Conservation (phyloP, 1,139 yeast genomes). For the Spathaspora jeffriesii region DNA sequence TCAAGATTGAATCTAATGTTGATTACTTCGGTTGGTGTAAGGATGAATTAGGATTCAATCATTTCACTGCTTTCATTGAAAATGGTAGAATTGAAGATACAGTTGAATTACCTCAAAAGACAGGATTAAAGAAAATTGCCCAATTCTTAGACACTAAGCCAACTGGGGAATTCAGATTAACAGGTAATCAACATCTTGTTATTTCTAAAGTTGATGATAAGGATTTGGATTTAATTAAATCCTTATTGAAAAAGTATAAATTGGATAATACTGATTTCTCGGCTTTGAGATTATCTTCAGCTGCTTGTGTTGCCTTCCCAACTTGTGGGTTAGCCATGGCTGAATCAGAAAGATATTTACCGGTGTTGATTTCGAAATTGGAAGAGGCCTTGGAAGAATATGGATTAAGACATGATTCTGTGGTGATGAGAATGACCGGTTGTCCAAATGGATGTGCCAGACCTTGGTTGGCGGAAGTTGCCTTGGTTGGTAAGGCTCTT, state of each 20-base stretch:
- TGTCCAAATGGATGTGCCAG: constrained; percentile 99
- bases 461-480: constrained; percentile 98
- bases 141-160: constrained; percentile 51
- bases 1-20: constrained; percentile 80
- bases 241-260: constrained; percentile 68
- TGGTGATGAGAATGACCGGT: constrained; percentile 99
- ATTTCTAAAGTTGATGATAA: constrained; percentile 73
- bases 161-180: constrained; percentile 86
- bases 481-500: constrained; percentile 91
- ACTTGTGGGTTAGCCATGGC: constrained; percentile 99
- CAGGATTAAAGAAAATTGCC: constrained; percentile 83
- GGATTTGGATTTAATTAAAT: constrained; percentile 63
- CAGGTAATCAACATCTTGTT: constrained; percentile 94
- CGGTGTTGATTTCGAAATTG: constrained; percentile 75
- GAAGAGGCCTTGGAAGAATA: constrained; percentile 87
- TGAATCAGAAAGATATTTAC: constrained; percentile 94
- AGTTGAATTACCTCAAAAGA: constrained; percentile 84
- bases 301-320: constrained; percentile 98
- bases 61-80: constrained; percentile 94
- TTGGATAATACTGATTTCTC: constrained; percentile 85
- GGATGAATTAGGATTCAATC: constrained; percentile 86
- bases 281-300: constrained; percentile 84
- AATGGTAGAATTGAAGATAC: constrained; percentile 98
- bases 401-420: constrained; percentile 92
- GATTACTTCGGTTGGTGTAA: constrained; percentile 95